A percentile compares a stretch with the other conserved stretches of the same genome.
Conservation (phyloP, 2,329 filamentous ascomycete genomes). For the Aspergillus phoenicis region DNA sequence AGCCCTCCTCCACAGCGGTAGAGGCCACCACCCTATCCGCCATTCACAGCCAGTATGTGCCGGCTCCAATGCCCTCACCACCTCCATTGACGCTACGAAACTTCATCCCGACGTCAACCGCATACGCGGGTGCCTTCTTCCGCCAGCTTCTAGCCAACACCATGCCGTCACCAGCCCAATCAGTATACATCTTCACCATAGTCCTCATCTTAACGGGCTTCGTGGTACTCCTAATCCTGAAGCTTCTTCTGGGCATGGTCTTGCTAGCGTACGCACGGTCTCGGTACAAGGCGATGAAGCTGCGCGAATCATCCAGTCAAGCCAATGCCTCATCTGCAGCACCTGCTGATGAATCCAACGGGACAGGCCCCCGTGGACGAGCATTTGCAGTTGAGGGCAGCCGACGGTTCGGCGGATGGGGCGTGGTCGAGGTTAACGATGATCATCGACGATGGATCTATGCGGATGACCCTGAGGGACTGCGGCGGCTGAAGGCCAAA, state of each 20-base stretch:
- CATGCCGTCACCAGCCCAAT: constrained; percentile 46
- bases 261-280: constrained; percentile 77
- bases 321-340: constrained; percentile 12
- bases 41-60: constrained; percentile 54
- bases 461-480: constrained; percentile 74
- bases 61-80: constrained; percentile 66
- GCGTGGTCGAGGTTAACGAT: constrained; percentile 83
- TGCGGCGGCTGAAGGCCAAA: constrained; percentile 65
- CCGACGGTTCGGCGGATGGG: constrained; percentile 77
- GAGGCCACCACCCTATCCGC: constrained; percentile 44
- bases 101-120: constrained; percentile 59
- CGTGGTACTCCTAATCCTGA: constrained; percentile 78
- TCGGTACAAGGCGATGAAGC: constrained; percentile 80
- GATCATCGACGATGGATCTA: constrained; percentile 86
- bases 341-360: constrained; percentile 12
- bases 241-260: constrained; percentile 85
- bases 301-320: constrained; percentile 53
- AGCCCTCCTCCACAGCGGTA: constrained; percentile 53
- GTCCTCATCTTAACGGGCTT: constrained; percentile 84
- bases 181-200: constrained; percentile 61
- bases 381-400: constrained; percentile 67
- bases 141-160: constrained; percentile 44
- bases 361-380: constrained; percentile 39
- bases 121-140: constrained; percentile 41
- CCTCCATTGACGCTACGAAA: constrained; percentile 61